Percentiles rank a stretch among this genome's conserved stretches.
phyloP scores from a whole-genome alignment of 495 filamentous ascomycete species.

The Sabuloglossum arenarium region DNA sequence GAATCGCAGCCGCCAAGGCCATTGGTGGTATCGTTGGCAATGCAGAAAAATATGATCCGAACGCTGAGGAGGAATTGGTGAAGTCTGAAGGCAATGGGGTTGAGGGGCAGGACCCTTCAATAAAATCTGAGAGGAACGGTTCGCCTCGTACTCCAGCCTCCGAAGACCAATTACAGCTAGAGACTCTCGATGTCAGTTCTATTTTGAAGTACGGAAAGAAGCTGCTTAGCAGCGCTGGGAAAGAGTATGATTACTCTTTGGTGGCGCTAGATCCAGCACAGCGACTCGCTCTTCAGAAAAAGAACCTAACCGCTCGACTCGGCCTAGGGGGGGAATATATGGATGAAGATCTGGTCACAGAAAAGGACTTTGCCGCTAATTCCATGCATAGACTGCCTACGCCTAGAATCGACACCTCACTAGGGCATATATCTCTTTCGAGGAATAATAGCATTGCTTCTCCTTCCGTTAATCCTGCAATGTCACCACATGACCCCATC shows the following conservation, averaged over 20 bases:
- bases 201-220: constrained; percentile 66
- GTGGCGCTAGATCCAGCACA: constrained; percentile 61
- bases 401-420: constrained; percentile 16
- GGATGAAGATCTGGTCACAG: constrained; percentile 58
- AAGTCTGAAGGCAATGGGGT: constrained; percentile 6
- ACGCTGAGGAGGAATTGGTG: constrained; percentile 33
- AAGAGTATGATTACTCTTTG: constrained; percentile 64
- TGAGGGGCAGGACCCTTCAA: neutral
- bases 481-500: constrained; percentile 22
- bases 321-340: constrained; percentile 71
- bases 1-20: constrained; percentile 75
- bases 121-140: constrained; percentile 12
- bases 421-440: constrained; percentile 15
- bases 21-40: constrained; percentile 84
- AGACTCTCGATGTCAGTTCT: constrained; percentile 51
- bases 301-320: constrained; percentile 59
- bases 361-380: constrained; percentile 33
- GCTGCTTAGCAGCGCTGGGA: constrained; percentile 60
- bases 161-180: constrained; percentile 46
- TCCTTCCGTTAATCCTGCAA: constrained; percentile 20
- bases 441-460: constrained; percentile 26
- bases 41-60: constrained; percentile 74
- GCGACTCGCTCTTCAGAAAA: constrained; percentile 71
- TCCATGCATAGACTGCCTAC: neutral
- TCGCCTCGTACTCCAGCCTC: constrained; percentile 13